Evolutionary conservation across 2,329 filamentous ascomycete genomes (phyloP), one percentile per base, ranked within the genome.

Genomic region (Camillea tinctor): DNA sequence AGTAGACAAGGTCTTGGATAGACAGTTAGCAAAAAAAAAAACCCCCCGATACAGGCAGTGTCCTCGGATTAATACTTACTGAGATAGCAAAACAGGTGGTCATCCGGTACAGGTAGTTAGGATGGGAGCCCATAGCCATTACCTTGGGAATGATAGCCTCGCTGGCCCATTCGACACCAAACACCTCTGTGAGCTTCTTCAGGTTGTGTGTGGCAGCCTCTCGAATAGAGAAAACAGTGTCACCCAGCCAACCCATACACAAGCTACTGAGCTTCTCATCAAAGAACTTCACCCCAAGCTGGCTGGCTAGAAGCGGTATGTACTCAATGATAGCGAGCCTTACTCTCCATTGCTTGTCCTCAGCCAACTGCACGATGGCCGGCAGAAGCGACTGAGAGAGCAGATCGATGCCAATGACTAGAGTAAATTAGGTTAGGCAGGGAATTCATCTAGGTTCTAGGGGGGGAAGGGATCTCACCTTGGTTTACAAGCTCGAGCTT

Each of bases 71-170:
- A 44, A 9, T n/a, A 85, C 91, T 82, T 84, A 99, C 95, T 70
- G 93, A 94, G 68, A 99, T 96, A 64, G 95, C 95, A 76, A 99
- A 99, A 80, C 94, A 98, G n/a, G 95, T 99, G 9, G 95, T 99
- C 95, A 99, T 99, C 75, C 95, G 87, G 84, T 99, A 99, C 56
- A 99, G 89, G 76, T 99, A 99, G 81, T 99, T 99, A 63, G 94
- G 92, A 76, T 99, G 95, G 73, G 92, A 91, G 61, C 95, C 95
- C 95, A 99, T 98, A 44, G 91, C 91, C 85, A 97, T 95, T 66
- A 99, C 95, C 82, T 98, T 98, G 62, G 95, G 95, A 69, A 99
- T 96, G 72, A 99, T 99, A 52, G 93, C 93, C 74, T 93, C 91
- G 76, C 90, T 96, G 50, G 95, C 94, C 95, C 95, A 99, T 65